phyloP scores from a whole-genome alignment of 2,329 filamentous ascomycete genomes.

The Colletotrichum sp. region DNA sequence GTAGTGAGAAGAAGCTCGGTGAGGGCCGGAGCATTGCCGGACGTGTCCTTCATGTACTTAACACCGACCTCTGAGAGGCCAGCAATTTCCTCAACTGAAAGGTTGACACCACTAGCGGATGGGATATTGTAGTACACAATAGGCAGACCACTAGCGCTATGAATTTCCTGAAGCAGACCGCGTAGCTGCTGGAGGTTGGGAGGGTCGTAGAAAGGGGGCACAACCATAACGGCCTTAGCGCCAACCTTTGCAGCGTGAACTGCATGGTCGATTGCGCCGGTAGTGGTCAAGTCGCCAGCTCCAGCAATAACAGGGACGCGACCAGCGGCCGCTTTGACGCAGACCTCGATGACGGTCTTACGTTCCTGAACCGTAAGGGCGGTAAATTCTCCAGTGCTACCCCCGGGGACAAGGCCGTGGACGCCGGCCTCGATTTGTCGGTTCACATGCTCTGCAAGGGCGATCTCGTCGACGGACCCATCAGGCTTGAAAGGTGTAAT shows the following conservation, averaged over 20 bases:
- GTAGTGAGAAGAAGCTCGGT: conserved; percentile 52
- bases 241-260: conserved; percentile 41
- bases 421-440: conserved; percentile 48
- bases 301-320: conserved; percentile 48
- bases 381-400: conserved; percentile 57
- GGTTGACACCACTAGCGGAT: conserved; percentile 45
- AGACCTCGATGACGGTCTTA: conserved; percentile 45
- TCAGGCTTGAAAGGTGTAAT: conserved; percentile 53
- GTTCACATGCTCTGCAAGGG: conserved; percentile 48
- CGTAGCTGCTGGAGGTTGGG: conserved; percentile 43
- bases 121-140: conserved; percentile 60
- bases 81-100: conserved; percentile 47
- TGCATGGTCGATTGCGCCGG: conserved; percentile 45
- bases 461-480: conserved; percentile 41
- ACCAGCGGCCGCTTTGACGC: conserved; percentile 39
- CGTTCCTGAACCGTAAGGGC: conserved; percentile 47
- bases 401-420: conserved; percentile 56
- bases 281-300: conserved; percentile 47
- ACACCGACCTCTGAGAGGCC: conserved; percentile 49
- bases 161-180: conserved; percentile 44
- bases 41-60: conserved; percentile 57
- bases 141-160: conserved; percentile 41
- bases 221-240: conserved; percentile 51
- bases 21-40: conserved; percentile 53
- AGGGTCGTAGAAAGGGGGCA: conserved; percentile 55